A percentile compares a stretch with the other conserved stretches of the same genome.
phyloP scores from a whole-genome alignment of 352 stramenopile species.

The Globisporangium cylindrosporum region DNA sequence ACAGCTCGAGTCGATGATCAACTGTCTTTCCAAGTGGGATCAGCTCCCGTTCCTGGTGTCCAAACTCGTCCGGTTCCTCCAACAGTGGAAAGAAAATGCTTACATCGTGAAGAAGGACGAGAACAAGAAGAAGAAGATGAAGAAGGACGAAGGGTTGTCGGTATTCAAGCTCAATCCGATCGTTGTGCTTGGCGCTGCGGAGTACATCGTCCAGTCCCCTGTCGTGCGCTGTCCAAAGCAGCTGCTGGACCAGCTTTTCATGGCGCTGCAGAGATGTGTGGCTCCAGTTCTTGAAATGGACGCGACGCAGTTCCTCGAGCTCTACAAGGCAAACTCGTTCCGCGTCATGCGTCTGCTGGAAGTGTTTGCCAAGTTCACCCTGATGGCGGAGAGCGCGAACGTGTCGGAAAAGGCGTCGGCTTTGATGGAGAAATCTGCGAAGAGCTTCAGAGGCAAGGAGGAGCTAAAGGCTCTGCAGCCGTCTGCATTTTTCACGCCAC shows the following conservation, averaged over 20 bases:
- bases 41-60: conserved; percentile 62
- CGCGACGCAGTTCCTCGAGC: conserved; percentile 32
- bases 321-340: conserved; percentile 55
- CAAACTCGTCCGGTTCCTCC: conserved; percentile 58
- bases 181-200: conserved; percentile 55
- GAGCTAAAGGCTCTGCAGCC: conserved; percentile 53
- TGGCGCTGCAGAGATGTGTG: conserved; percentile 37
- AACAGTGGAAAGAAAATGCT: conserved; percentile 53
- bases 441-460: conserved; percentile 35
- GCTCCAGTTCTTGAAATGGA: conserved; percentile 46
- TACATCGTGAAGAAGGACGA: conserved; percentile 16
- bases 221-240: conserved; percentile 43
- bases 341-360: conserved; percentile 65
- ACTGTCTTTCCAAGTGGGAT: conserved; percentile 74
- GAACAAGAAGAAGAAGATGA: conserved; percentile 23
- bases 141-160: conserved; percentile 33
- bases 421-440: conserved; percentile 42
- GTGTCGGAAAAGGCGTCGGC: conserved; percentile 48
- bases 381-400: conserved; percentile 49
- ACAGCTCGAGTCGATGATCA: conserved; percentile 74
- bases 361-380: conserved; percentile 60
- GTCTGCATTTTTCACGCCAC: conserved; percentile 59
- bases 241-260: conserved; percentile 45
- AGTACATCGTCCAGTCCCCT: conserved; percentile 61
- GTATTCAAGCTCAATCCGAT: conserved; percentile 48